Percentiles rank a stretch among this genome's conserved stretches.
phyloP scores from a whole-genome alignment of 1,284 basidiomycete species.

The Rhodotorula sp. region DNA sequence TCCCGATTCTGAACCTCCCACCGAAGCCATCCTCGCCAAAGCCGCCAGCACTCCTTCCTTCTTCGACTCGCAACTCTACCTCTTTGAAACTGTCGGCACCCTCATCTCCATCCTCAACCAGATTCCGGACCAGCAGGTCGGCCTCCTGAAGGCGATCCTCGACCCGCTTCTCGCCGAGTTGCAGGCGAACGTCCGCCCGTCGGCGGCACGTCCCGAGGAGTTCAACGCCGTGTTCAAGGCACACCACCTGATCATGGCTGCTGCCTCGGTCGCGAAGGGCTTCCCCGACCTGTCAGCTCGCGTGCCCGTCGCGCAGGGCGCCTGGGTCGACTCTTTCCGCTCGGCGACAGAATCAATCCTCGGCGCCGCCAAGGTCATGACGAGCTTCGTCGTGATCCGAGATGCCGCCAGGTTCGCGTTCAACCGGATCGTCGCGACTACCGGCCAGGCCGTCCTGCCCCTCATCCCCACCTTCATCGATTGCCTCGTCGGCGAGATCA shows the following conservation, averaged over 20 bases:
- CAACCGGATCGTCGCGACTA: slow-evolving; percentile 84
- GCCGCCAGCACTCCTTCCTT: slow-evolving; percentile 69
- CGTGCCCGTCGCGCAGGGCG: slow-evolving; percentile 69
- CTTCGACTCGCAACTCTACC: slow-evolving; percentile 90
- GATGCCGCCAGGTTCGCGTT: slow-evolving; percentile 95
- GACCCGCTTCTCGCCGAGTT: slow-evolving; percentile 59
- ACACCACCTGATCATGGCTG: slow-evolving; percentile 94
- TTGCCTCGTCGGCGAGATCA: slow-evolving; percentile 84
- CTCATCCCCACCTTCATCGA: slow-evolving; percentile 79
- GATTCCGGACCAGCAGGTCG: slow-evolving; percentile 66
- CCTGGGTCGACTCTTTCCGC: slow-evolving; percentile 75
- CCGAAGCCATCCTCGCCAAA: slow-evolving; percentile 66
- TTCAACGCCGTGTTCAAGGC: slow-evolving; percentile 75
- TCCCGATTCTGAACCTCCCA: slow-evolving; percentile 54
- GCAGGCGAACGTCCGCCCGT: slow-evolving; percentile 51
- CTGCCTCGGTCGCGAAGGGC: slow-evolving; percentile 93
- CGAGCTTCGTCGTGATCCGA: slow-evolving; percentile 78
- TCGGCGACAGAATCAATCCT: slow-evolving; percentile 87
- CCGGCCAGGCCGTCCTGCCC: slow-evolving; percentile 69
- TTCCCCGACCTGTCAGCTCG: slow-evolving; percentile 74
- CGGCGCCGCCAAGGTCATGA: slow-evolving; percentile 83
- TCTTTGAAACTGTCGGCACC: slow-evolving; percentile 89
- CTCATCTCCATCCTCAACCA: slow-evolving; percentile 73
- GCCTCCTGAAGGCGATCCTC: slow-evolving; percentile 59
- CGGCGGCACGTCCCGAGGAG: slow-evolving; percentile 63